Conservation (phyloP, 441 rosid species). For the Aquilaria agallochum region DNA sequence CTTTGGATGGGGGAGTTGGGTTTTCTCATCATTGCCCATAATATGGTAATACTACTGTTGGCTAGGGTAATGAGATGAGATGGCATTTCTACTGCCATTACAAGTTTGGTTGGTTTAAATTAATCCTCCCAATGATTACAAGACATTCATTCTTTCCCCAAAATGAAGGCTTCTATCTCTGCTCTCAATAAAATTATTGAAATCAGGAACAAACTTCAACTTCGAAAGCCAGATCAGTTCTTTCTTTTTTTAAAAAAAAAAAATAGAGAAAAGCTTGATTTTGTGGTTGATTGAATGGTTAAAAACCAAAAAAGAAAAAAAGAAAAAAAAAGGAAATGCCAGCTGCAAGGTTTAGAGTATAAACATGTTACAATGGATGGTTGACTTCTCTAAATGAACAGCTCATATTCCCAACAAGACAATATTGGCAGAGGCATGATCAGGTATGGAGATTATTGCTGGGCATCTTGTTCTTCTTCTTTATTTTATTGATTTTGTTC, state of each 20-base stretch:
- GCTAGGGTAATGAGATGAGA: no score
- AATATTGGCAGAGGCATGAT: conserved; percentile 14
- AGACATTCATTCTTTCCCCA: not conserved
- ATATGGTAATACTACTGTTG: no score
- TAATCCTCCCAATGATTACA: not conserved
- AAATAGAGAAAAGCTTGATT: not conserved
- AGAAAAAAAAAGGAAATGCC: not conserved
- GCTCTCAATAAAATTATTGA: not conserved
- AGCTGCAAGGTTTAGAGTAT: conserved; percentile 1
- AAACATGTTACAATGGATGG: conserved; percentile 8
- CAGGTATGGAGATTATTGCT: conserved; percentile 24
- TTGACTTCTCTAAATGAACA: conserved; percentile 11
- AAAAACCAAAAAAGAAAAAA: not conserved
- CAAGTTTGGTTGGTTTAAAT: no score
- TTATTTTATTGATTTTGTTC: no score
- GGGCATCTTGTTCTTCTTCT: conserved; percentile 20
- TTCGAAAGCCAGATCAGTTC: not conserved
- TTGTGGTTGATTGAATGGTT: not conserved
- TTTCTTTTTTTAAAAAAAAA: not conserved
- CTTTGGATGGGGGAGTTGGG: no score
- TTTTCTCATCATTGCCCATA: no score
- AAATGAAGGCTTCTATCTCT: no score
- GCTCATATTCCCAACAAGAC: conserved; percentile 25
- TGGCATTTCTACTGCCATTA: no score
- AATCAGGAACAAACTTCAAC: not conserved